Percentiles rank a stretch among this genome's conserved stretches.
These are phyloP conservation scores for Moniliophthora roreri DNA, from an alignment of 1,284 basidiomycete species.

Conservation along the genomic window DNA sequence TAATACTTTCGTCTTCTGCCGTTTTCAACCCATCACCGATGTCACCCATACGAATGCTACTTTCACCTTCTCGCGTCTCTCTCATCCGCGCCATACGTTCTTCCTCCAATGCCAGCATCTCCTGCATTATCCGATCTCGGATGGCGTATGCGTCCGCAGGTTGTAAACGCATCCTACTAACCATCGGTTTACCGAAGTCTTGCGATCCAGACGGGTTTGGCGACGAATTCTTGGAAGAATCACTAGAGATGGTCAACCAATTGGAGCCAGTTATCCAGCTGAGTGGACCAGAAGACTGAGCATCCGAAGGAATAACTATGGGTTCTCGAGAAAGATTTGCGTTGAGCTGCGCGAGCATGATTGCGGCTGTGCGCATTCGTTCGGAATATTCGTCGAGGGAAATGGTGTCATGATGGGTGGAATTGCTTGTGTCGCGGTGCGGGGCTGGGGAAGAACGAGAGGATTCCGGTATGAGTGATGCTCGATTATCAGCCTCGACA, in stretches of 20 bases:
- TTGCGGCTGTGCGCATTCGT: slow-evolving; percentile 96
- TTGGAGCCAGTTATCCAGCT: slow-evolving; percentile 68
- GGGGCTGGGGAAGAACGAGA: slow-evolving; percentile 7
- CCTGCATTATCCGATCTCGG: slow-evolving; percentile 95
- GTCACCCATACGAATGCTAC: slow-evolving; percentile 52
- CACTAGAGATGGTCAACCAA: slow-evolving; percentile 42
- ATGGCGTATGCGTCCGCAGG: slow-evolving; percentile 87
- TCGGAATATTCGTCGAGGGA: slow-evolving; percentile 96
- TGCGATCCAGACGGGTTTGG: slow-evolving; percentile 23
- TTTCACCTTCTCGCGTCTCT: slow-evolving; percentile 58
- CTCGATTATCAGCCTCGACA: slow-evolving; percentile 26
- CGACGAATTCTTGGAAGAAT: slow-evolving; percentile 3
- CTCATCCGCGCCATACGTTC: slow-evolving; percentile 96
- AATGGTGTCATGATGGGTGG: slow-evolving; percentile 21
- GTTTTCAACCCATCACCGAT: slow-evolving; percentile 57
- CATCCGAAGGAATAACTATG: slow-evolving; percentile 31
- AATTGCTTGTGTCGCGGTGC: slow-evolving; percentile 5
- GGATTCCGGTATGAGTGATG: slow-evolving; percentile 6
- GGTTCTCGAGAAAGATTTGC: slow-evolving; percentile 70
- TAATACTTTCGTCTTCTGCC: slow-evolving; percentile 88
- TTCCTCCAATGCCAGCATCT: slow-evolving; percentile 97
- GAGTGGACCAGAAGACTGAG: slow-evolving; percentile 36
- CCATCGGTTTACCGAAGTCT: slow-evolving; percentile 21
- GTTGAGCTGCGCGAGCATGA: slow-evolving; percentile 98
- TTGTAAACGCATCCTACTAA: slow-evolving; percentile 59